phyloP scores from a whole-genome alignment of 73 alveolate species.

The Paramecium tetraurelia region DNA sequence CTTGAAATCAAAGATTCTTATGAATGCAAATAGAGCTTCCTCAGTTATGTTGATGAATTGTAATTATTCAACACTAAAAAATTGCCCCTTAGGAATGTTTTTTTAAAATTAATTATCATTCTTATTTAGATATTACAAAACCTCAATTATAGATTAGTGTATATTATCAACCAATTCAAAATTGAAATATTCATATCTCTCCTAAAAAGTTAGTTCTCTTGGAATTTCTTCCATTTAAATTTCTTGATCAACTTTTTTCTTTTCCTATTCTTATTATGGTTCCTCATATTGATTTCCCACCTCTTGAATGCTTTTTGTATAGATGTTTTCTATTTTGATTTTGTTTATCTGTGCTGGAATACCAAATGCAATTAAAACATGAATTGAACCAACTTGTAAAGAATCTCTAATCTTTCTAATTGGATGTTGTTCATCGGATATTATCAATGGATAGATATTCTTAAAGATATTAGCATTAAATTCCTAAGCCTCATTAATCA shows the following conservation, averaged over 20 bases:
- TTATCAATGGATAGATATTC: not conserved
- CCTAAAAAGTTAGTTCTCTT: not conserved
- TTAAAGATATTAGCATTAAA: not conserved
- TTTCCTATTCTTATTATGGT: not conserved
- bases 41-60: not conserved
- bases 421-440: not conserved
- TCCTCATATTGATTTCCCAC: not conserved
- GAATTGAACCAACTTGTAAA: not conserved
- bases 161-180: not conserved
- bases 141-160: not conserved
- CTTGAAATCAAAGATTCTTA: not conserved
- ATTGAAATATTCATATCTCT: not conserved
- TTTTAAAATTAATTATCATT: not conserved
- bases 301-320: not conserved
- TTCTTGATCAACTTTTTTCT: not conserved
- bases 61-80: not conserved
- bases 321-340: not conserved
- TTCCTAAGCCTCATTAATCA: not conserved
- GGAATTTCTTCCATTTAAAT: not conserved
- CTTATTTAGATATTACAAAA: not conserved
- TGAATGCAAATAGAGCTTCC: not conserved
- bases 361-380: conserved; percentile 21
- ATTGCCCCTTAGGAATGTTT: not conserved
- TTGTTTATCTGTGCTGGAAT: not conserved
- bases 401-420: not conserved